Evolutionary conservation across 1,284 basidiomycete genomes (phyloP), one percentile per base, ranked within the genome.

Genomic region (Golubevia pallescens): DNA sequence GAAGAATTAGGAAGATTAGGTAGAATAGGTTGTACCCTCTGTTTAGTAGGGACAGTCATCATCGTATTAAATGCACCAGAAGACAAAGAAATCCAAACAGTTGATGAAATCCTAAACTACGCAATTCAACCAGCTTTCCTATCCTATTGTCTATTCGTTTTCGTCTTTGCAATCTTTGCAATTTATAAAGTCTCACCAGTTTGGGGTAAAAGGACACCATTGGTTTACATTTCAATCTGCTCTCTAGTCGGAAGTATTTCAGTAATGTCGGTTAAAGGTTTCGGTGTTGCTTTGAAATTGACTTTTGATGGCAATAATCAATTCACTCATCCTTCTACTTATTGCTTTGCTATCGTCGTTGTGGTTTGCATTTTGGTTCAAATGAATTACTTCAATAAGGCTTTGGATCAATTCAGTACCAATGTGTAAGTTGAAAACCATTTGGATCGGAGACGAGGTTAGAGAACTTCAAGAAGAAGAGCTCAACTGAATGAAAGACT

Each of bases 21-120:
- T 54, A 90, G 94, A 56, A 90, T 95, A 6, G 97, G 96, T 59
- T 99, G 97, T 84, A 91, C 93, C 6, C 87, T 96, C 52, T 98
- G 96, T 86, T 88, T 99, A 48, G 87, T 89, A 88, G 96, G 96
- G 14, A 95, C 94, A 3, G 88, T 98, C 67, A 93, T 99, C 80
- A 98, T 99, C 74, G 92, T 99, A 57, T 89, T 99, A 1, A 95
- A 99, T 78, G 95, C 96, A 19, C 96, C 96, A 3, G 94, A 94
- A 84, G 96, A 99, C 88, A 95, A 95, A 86, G 92, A 93, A 58
- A 91, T 98, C 34, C 88, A 93, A 78, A 97, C 95, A 0, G 95
- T 99, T 19, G 95, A 97, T 80, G 93, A 99, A 86, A 94, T 98
- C 69, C 87, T 97, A 55, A 88, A 90, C 69, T 97, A 94, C 85